Evolutionary conservation across 2,329 filamentous ascomycete species (phyloP), one percentile per base, ranked within the genome.

Genomic region (Clonostachys chloroleuca): DNA sequence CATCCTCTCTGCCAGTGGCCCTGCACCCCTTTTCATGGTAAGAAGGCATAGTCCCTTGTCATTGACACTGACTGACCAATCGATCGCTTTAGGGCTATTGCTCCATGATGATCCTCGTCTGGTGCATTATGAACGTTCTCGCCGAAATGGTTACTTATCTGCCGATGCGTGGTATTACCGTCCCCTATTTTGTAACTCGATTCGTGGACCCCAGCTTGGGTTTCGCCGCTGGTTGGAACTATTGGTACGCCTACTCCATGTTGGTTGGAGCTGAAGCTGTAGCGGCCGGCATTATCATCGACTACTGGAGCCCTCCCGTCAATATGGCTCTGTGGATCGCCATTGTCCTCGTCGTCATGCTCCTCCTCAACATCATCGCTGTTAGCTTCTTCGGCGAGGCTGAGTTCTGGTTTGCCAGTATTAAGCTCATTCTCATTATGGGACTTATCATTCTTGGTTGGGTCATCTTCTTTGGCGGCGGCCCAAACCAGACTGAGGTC

Each of bases 11-110:
- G 65, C 67, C 10, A 74, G 76, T 30, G 83, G 83, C 3, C 83
- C 83, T 4, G 85, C 83, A 6, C 83, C 86, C 1, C 67, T 90
- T 14, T 77, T 90, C 60, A 83, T 91, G 63, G 24, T 30, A 30
- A 30, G 24, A 30, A 10, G 9, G 24, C 24, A 30, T 10, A 10
- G 8, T 30, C 24, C 24, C 4, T 30, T 9, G 24, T 30, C 24
- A 30, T 30, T 30, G 24, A 30, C 4, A 9, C 24, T 30, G 24
- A 9, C 24, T 30, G 24, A 30, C 83, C 80, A 30, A 30, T 9
- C 24, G 9, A 30, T 30, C 24, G 24, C 24, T 30, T 6, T 30
- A 30, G 24, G 50, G 45, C 20, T 91, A 89, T 61, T 55, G 78
- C 7, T 69, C 67, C 52, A 78, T 79, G 75, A 78, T 77, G 69